phyloP scores from a whole-genome alignment of 1,284 basidiomycete genomes.

The Trichosporon coremiiforme region DNA sequence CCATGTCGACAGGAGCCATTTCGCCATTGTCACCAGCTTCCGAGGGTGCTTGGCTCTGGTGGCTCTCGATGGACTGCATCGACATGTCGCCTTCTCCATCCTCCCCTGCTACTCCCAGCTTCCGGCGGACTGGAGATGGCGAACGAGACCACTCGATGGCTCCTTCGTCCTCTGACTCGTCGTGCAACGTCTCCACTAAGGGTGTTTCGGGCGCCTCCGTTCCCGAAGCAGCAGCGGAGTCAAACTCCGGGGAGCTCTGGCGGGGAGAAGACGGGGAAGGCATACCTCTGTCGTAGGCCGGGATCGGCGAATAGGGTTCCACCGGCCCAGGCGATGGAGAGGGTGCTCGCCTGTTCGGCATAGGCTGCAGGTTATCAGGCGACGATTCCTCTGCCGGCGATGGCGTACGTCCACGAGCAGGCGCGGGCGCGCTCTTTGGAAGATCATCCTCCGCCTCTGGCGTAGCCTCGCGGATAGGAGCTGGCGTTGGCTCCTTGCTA shows the following conservation, averaged over 20 bases:
- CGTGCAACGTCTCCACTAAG: slow-evolving; percentile 10
- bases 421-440: too few species aligned
- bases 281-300: not conserved
- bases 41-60: slow-evolving; percentile 9
- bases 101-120: not conserved
- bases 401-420: not conserved
- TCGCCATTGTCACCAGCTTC: slow-evolving; percentile 59
- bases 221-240: not conserved
- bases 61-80: slow-evolving; percentile 9
- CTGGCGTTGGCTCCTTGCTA: slow-evolving; percentile 6
- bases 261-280: not conserved
- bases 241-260: not conserved
- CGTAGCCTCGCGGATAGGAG: not conserved
- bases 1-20: slow-evolving; percentile 65
- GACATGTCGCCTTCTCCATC: slow-evolving; percentile 4
- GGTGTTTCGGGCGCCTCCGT: not conserved
- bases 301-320: not conserved
- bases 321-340: not conserved
- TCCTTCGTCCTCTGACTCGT: slow-evolving; percentile 40
- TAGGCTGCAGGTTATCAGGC: not conserved
- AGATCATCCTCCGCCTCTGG: too few species aligned
- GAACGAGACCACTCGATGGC: slow-evolving; percentile 54
- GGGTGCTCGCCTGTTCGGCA: not conserved
- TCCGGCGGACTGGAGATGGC: slow-evolving; percentile 41
- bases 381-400: not conserved